Evolutionary conservation across 148 eudicot species (phyloP), one percentile per base, ranked within the genome.

Genomic region (Silene latifolia): DNA sequence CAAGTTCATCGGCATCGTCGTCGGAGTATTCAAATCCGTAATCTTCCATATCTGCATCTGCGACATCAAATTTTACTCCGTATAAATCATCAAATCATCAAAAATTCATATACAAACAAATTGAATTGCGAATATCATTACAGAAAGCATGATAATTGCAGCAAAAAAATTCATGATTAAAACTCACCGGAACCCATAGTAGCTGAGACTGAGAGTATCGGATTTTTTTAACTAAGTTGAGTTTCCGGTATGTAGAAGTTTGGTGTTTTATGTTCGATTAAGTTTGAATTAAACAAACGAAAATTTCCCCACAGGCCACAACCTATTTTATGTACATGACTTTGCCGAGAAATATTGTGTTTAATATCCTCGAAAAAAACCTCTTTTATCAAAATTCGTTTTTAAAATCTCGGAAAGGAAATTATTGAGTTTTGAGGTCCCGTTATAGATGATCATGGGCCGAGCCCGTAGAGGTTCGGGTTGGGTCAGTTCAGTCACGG

Each of bases 11-110:
- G 29, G 85, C 93, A 72, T 94, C 98, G 54, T 94, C 98, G 24
- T 94, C 98, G 3, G 98, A 94, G 80, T 92, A 92, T 78, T 91
- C 98, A 51, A 94, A 94, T 68, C 98, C 98, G 77, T 94, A 94
- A 70, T 94, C 98, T 73, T 94, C 98, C 97, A 94, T 94, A 85
- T 94, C 98, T 72, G 97, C 97, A 83, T 94, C 98, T 93, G 80
- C 76, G 10, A 54, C 21, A 74, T 24, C 29, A 44, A 32, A 32
- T 1, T 32, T 32, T 2, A 32, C 35, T 32, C 35, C 35, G 5
- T 32, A 32, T 32, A 32, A 32, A 32, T 6, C 42, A 64, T 64
- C 39, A 5, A 17, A 53, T 2, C n/a, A 59, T 10, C 3, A 35
- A 21, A 15, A 1, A 9, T 14, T 7, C 0, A 6, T 24, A 7